Conservation (phyloP, 345 rosid species). For the Populus ilicifolia region DNA sequence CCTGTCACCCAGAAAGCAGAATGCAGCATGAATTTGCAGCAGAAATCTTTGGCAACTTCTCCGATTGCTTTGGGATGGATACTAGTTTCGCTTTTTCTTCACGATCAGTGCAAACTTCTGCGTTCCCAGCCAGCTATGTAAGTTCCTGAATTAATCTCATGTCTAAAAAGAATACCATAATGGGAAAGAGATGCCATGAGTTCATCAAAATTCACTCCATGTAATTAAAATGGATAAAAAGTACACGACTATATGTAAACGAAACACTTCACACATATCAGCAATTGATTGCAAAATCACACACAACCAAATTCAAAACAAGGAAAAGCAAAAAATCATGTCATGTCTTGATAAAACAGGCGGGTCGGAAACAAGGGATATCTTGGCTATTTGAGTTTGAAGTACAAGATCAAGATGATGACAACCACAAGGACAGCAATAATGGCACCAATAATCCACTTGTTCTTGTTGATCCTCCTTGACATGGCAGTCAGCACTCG, state of each 20-base stretch:
- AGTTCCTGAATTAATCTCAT: background rate
- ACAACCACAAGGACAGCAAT: slow-evolving; percentile 52
- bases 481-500: slow-evolving; percentile 65
- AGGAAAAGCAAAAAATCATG: background rate
- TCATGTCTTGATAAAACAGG: background rate
- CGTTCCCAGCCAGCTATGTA: background rate
- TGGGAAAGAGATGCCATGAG: background rate
- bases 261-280: background rate
- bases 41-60: background rate
- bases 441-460: slow-evolving; percentile 67
- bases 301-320: background rate
- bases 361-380: background rate
- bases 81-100: background rate
- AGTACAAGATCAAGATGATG: slow-evolving; percentile 55
- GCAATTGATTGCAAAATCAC: slow-evolving; percentile 11
- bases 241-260: background rate
- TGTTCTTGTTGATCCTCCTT: slow-evolving; percentile 85
- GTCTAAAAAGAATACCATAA: background rate
- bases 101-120: background rate
- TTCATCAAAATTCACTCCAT: background rate
- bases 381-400: slow-evolving; percentile 47
- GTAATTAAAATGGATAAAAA: background rate
- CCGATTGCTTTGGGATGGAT: background rate
- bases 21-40: background rate
- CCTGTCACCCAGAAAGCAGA: background rate